Evolutionary conservation across 2,329 filamentous ascomycete species (phyloP).

Genomic region (Arthrocladium fulminans): DNA sequence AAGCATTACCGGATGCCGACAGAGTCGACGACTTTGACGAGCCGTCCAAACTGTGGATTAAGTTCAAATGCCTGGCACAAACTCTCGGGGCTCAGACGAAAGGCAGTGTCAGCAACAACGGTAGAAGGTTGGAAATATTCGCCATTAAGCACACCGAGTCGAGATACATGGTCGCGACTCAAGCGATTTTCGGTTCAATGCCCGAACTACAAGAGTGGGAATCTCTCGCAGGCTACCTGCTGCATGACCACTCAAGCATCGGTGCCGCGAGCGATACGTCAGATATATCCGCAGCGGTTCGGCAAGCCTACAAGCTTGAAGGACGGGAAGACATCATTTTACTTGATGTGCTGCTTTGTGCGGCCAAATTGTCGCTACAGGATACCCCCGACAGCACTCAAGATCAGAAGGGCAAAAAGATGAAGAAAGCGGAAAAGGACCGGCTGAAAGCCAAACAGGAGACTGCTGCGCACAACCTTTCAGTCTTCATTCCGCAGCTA

Average conservation of each 20-base stretch:
- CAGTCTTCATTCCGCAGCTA: slow-evolving; percentile 69
- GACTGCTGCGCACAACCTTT: slow-evolving; percentile 67
- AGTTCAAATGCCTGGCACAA: slow-evolving; percentile 81
- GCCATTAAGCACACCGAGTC: slow-evolving; percentile 59
- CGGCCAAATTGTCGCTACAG: slow-evolving; percentile 65
- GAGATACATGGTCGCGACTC: slow-evolving; percentile 74
- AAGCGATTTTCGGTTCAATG: slow-evolving; percentile 75
- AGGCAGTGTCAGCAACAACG: slow-evolving; percentile 49
- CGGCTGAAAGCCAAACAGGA: slow-evolving; percentile 64
- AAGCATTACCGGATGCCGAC: slow-evolving; percentile 60
- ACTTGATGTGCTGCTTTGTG: slow-evolving; percentile 75
- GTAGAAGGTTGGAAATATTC: slow-evolving; percentile 45
- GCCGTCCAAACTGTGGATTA: slow-evolving; percentile 76
- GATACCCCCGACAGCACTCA: slow-evolving; percentile 55
- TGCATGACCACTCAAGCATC: slow-evolving; percentile 77
- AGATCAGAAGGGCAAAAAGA: slow-evolving; percentile 45
- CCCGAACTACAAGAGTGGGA: slow-evolving; percentile 80
- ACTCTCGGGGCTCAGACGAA: slow-evolving; percentile 72
- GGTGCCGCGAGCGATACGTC: slow-evolving; percentile 45
- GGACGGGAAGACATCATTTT: slow-evolving; percentile 74
- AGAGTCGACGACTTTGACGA: slow-evolving; percentile 62
- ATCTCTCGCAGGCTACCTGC: slow-evolving; percentile 74
- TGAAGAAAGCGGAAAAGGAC: slow-evolving; percentile 50
- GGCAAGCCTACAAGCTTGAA: slow-evolving; percentile 62
- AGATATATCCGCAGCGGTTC: slow-evolving; percentile 55